These are phyloP conservation scores for Blastocystis sp. DNA, from an alignment of 352 stramenopile genomes.

Conservation along the genomic window DNA sequence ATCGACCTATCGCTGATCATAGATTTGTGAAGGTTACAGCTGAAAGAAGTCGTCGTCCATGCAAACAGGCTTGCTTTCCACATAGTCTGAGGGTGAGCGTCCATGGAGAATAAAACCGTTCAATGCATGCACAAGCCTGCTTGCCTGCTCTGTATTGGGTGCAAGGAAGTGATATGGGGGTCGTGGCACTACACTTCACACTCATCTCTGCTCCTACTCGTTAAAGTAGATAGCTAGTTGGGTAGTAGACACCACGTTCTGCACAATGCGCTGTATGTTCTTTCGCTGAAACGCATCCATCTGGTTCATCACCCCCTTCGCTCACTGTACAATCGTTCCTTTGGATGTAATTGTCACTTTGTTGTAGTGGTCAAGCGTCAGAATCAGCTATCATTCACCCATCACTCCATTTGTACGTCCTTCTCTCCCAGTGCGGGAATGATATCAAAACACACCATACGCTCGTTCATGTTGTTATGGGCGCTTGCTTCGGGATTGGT, in stretches of 20 bases:
- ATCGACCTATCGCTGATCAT: background rate
- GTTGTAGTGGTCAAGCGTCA: constrained; percentile 27
- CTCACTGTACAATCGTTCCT: background rate
- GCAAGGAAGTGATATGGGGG: constrained; percentile 1
- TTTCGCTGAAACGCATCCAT: background rate
- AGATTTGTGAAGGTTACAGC: background rate
- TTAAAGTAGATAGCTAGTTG: constrained; percentile 39
- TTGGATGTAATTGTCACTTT: constrained; percentile 4
- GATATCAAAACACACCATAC: background rate
- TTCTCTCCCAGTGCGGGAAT: constrained; percentile 34
- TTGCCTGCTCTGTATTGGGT: background rate
- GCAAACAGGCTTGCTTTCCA: constrained; percentile 8
- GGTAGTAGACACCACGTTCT: background rate
- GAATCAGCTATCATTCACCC: constrained; percentile 6
- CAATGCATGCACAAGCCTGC: background rate
- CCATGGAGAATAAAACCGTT: background rate
- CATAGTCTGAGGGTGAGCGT: background rate
- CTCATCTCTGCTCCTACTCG: background rate
- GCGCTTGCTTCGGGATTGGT: background rate
- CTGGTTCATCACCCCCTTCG: background rate
- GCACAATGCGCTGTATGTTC: constrained; percentile 2
- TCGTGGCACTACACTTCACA: background rate
- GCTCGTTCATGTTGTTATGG: constrained; percentile 15
- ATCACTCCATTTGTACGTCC: background rate
- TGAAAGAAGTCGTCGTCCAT: constrained; percentile 13